Evolutionary conservation across 2,329 filamentous ascomycete species (phyloP).

Genomic region (Cercospora canescens): DNA sequence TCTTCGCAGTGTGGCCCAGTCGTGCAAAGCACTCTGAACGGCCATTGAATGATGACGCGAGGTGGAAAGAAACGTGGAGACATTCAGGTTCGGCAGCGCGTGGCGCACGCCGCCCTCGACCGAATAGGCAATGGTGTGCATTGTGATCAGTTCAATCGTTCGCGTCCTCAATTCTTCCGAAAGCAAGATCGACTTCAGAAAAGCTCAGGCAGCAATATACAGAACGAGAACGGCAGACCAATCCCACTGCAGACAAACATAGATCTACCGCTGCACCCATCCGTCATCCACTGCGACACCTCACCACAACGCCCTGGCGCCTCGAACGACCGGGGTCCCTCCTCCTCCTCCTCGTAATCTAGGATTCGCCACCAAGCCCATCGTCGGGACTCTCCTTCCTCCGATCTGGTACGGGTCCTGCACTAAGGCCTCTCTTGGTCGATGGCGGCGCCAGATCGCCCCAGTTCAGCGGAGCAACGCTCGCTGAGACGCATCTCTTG

Average conservation of each 20-base stretch:
- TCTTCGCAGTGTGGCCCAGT: not conserved
- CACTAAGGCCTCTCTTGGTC: slow-evolving; percentile 24
- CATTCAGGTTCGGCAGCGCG: not conserved
- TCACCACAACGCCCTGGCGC: not conserved
- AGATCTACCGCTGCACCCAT: slow-evolving; percentile 4
- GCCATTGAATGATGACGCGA: not conserved
- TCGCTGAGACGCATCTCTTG: slow-evolving; percentile 32
- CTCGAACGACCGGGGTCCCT: not conserved
- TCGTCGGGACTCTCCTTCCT: slow-evolving; percentile 1
- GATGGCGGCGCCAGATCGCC: slow-evolving; percentile 19
- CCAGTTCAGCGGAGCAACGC: slow-evolving; percentile 28
- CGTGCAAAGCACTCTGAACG: not conserved
- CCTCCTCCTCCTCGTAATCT: not conserved
- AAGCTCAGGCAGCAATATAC: not conserved
- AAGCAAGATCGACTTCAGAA: not conserved
- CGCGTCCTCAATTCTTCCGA: not conserved
- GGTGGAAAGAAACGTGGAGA: not conserved
- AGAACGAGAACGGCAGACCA: not conserved
- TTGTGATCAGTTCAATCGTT: not conserved
- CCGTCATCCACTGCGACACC: slow-evolving; percentile 5
- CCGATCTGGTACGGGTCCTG: slow-evolving; percentile 20
- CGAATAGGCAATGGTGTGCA: not conserved
- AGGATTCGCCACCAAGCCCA: slow-evolving; percentile 7
- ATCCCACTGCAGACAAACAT: slow-evolving; percentile 1
- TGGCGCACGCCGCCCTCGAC: not conserved